Conservation (phyloP, 2,329 filamentous ascomycete species). For the Penicillium brasilianum region DNA sequence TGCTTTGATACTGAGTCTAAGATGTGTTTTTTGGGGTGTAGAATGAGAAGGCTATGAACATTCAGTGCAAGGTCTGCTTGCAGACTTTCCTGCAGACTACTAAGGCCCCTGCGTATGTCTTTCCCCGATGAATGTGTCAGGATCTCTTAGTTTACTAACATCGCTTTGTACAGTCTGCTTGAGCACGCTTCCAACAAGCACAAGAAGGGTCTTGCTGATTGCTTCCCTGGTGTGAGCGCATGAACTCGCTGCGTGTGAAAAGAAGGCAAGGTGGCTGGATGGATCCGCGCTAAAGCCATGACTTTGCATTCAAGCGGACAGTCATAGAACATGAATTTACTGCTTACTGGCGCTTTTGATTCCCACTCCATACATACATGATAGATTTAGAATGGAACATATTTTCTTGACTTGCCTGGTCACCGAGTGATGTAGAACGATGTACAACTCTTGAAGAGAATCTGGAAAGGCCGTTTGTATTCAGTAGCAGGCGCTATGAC, state of each 20-base stretch:
- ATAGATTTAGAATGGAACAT: slow-evolving; percentile 4
- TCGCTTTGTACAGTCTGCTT: slow-evolving; percentile 52
- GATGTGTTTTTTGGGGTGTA: slow-evolving; percentile 36
- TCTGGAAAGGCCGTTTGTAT: neutral
- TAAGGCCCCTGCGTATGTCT: slow-evolving; percentile 63
- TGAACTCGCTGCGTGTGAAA: slow-evolving; percentile 1
- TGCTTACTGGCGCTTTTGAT: slow-evolving; percentile 7
- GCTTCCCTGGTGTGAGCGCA: slow-evolving; percentile 61
- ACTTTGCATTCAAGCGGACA: slow-evolving; percentile 6
- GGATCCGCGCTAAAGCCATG: neutral
- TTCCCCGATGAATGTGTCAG: neutral
- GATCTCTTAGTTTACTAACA: neutral
- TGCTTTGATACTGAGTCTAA: neutral
- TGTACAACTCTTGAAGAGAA: too few relatives aligned
- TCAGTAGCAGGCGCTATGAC: neutral
- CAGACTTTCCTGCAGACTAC: slow-evolving; percentile 79
- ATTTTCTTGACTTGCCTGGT: neutral
- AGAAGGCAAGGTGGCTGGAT: neutral
- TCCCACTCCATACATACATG: neutral
- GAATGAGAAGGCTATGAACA: slow-evolving; percentile 76
- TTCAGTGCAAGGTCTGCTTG: slow-evolving; percentile 78
- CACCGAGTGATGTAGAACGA: too few relatives aligned
- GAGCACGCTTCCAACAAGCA: slow-evolving; percentile 79
- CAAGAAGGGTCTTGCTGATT: slow-evolving; percentile 71
- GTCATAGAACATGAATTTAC: neutral